These are phyloP conservation scores for Xerocomellus intermedius DNA, from an alignment of 768 basidiomycete genomes.

Conservation along the genomic window DNA sequence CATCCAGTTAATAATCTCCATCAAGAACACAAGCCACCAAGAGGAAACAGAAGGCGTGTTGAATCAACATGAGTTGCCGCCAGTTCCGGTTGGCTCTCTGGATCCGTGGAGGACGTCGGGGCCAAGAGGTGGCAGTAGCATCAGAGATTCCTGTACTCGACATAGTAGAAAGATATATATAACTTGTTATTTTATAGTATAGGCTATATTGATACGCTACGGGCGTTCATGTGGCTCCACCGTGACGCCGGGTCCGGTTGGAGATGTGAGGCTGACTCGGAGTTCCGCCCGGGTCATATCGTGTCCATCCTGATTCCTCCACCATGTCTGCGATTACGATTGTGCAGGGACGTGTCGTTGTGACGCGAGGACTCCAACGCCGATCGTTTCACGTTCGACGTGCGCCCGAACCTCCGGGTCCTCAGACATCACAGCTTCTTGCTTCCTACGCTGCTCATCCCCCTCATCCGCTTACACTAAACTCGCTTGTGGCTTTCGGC, in stretches of 20 bases:
- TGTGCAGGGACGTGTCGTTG: neutral
- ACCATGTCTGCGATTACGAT: conserved; percentile 7
- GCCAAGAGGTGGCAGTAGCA: conserved; percentile 5
- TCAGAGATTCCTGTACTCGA: conserved; percentile 18
- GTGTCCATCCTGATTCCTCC: neutral
- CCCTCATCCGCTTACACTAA: conserved; percentile 69
- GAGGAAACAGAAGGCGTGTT: conserved; percentile 23
- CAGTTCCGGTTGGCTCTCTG: neutral
- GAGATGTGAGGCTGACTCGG: neutral
- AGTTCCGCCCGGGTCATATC: neutral
- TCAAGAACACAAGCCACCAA: conserved; percentile 23
- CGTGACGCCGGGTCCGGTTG: neutral
- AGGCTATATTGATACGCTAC: neutral
- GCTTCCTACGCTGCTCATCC: conserved; percentile 60
- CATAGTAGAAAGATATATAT: conserved; percentile 24
- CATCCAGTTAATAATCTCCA: neutral
- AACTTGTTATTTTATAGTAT: conserved; percentile 23
- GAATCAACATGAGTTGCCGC: conserved; percentile 15
- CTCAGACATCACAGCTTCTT: conserved; percentile 57
- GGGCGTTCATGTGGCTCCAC: neutral
- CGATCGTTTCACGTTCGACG: conserved; percentile 33
- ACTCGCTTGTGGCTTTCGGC: conserved; percentile 72
- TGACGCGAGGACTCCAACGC: conserved; percentile 6
- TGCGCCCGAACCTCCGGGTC: conserved; percentile 48
- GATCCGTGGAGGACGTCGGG: neutral